phyloP scores from a whole-genome alignment of 495 filamentous ascomycete species.

The Thermochaetoides thermophila region DNA sequence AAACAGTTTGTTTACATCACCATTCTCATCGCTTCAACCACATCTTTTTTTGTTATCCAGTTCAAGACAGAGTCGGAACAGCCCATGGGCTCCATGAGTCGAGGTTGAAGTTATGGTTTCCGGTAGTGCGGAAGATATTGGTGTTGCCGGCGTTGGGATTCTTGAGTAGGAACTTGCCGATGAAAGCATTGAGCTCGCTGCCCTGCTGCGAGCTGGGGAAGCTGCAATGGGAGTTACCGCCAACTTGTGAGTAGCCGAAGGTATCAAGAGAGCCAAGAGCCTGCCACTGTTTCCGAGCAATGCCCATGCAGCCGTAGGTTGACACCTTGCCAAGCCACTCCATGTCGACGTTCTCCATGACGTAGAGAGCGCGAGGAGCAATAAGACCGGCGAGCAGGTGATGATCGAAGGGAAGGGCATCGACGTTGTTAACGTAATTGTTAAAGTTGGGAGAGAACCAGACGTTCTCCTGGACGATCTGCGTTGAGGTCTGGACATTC shows the following conservation, averaged over 20 bases:
- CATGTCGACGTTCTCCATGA: conserved; percentile 37
- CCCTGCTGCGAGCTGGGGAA: conserved; percentile 32
- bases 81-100: conserved; percentile 15
- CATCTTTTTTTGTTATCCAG: no score
- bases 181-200: conserved; percentile 37
- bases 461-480: conserved; percentile 37
- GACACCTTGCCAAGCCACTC: conserved; percentile 38
- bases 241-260: conserved; percentile 38
- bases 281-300: conserved; percentile 34
- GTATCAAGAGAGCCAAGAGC: conserved; percentile 30
- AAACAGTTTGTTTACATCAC: no score
- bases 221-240: conserved; percentile 37
- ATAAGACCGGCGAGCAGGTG: conserved; percentile 34
- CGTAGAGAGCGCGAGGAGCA: conserved; percentile 29
- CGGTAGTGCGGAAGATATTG: conserved; percentile 9
- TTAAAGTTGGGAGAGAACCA: conserved; percentile 36
- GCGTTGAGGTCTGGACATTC: conserved; percentile 34
- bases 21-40: no score
- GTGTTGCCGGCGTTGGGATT: conserved; percentile 10
- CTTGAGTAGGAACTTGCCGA: conserved; percentile 37
- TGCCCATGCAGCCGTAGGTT: conserved; percentile 41
- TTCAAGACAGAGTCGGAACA: conserved; percentile 11
- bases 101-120: conserved; percentile 10
- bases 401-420: conserved; percentile 33
- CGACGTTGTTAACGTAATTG: conserved; percentile 23